A percentile compares a stretch with the other conserved stretches of the same genome.
These are phyloP conservation scores for Melaleuca quinquenervia DNA, from an alignment of 345 rosid species.

Conservation along the genomic window DNA sequence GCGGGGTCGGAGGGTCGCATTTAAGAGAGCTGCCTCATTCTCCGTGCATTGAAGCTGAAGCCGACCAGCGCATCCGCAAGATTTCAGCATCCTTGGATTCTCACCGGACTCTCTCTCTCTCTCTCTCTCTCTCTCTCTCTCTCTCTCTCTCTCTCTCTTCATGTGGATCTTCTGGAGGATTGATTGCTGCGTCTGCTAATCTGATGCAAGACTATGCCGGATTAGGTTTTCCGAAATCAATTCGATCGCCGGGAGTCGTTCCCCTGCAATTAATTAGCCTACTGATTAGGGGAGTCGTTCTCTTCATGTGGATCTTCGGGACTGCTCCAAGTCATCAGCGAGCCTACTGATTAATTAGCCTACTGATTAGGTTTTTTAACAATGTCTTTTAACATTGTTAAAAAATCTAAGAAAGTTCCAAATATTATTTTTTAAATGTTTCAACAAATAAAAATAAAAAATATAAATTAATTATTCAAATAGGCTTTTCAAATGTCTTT, in stretches of 20 bases:
- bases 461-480: too few species aligned
- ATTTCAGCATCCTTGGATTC: neutral
- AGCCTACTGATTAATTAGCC: neutral
- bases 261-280: neutral
- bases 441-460: too few species aligned
- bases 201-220: neutral
- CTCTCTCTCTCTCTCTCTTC: neutral
- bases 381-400: too few species aligned
- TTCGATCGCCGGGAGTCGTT: neutral
- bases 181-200: neutral
- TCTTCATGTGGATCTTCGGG: too few species aligned
- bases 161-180: neutral
- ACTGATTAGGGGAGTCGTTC: too few species aligned
- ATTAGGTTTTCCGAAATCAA: neutral
- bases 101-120: neutral
- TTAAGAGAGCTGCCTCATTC: constrained; percentile 8
- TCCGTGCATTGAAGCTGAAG: neutral
- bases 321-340: neutral
- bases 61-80: neutral
- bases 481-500: too few species aligned
- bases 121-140: neutral
- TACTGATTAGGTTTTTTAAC: too few species aligned
- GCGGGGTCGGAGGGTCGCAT: constrained; percentile 4
- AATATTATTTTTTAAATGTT: too few species aligned
- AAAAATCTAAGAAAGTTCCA: too few species aligned